Base-by-base conservation (phyloP, 1,284 basidiomycete species). In the Ceratobasidium sp. region DNA sequence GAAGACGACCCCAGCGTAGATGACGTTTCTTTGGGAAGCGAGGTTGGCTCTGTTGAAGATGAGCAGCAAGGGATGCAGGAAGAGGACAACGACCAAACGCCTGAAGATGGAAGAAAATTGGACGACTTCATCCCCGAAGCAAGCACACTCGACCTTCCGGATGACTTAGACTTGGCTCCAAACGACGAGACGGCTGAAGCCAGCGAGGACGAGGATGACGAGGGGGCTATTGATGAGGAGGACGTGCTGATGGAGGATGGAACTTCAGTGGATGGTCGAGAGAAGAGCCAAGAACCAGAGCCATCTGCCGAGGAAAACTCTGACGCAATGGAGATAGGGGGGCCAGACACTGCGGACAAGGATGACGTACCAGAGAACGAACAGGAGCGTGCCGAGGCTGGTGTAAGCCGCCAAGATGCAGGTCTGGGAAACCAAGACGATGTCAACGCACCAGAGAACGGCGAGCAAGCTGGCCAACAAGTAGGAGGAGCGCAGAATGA, bases 101-200 rank as follows among this genome's bases (percentile, higher is more conserved):
- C 80, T 63, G 91, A 91, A 30, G 87, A 88, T 49, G 82, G 83
- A 64, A 82, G 84, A 5, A 87, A 91, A 1, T 86, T 93, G 80
- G 89, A 93, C 76, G 86, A 92, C 28, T 84, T 89, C 74, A 81
- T 93, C 69, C 89, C 87, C 26, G 92, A 96, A 77, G 89, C 89
- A 6, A 86, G 95, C 67, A 89, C 88, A 2, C 85, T 97, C 62
- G 92, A 96, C 78, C 85, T 96, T 16, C 95, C 95, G 0, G 93
- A 95, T 46, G 90, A 95, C 77, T 84, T 96, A 80, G 84, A 94
- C 73, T 81, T 96, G 6, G 88, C 82, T n/a, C 80, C 80, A 43
- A 82, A 83, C 46, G 82, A 82, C 54, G 83, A 82, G 23, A 81
- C 82, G 43, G 79, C 82, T 30, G 77, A 79, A 30, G 83, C 80